Evolutionary conservation across 1,284 basidiomycete genomes (phyloP), one percentile per base, ranked within the genome.

Genomic region (Taiwanofungus camphoratus): DNA sequence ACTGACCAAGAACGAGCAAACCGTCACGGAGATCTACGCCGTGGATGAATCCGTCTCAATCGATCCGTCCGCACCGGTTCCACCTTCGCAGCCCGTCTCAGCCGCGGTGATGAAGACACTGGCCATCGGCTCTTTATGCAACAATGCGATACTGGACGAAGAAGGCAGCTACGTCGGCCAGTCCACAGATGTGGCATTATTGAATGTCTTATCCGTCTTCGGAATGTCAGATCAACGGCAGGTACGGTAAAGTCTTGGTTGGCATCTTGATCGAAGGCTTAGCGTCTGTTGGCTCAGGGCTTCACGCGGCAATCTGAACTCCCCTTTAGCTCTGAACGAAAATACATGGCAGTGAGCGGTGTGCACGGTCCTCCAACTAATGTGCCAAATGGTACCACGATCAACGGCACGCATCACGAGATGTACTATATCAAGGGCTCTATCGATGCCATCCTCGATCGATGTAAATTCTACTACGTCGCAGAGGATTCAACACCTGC

Each of bases 1-100:
- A 1, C 66, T 98, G 41, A 99, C 95, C 0, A 91, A 86, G 61
- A 97, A 97, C 64, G 89, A 96, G 56, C 93, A 96, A 74, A 95
- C 92, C 0, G 91, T 98, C 9, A 89, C 85, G 0, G 87, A 92
- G 54, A 70, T 85, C 11, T 98, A 92, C 63, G 76, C 85, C 0
- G 85, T 95, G 3, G 93, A 96, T 54, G 91, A 95, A 58, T 69
- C 75, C 2, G 58, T 90, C 19, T 72, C 76, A 39, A 66, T 95
- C n/a, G 81, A 87, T 50, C 69, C 80, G 3, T 52, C 64, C 4
- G 41, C 59, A 30, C 46, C 58, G 46, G 54, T 45, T 45, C 60
- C 58, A 38, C 67, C 53, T 29, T 58, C 51, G 2, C 40, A 48
- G 7, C 57, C 58, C 19, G 47, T 69, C 18, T 77, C 79, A 1